Evolutionary conservation across 306 rosid species (phyloP).

Genomic region (Glycyrrhiza uralensis): DNA sequence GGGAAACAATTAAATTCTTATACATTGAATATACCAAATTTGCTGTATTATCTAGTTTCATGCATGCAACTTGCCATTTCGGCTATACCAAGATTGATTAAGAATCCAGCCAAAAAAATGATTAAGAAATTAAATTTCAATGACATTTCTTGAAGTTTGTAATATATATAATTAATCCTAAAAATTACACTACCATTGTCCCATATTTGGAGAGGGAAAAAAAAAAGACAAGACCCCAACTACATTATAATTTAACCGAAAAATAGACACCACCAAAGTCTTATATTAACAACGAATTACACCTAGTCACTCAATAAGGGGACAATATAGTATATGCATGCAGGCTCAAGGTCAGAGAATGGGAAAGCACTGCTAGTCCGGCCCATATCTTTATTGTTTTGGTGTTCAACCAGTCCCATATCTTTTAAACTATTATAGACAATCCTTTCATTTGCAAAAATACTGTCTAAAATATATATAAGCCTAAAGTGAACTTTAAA

Average conservation of each 20-base stretch:
- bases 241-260: too few relatives aligned
- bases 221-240: too few relatives aligned
- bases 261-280: too few relatives aligned
- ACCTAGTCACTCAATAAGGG: too few relatives aligned
- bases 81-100: not conserved
- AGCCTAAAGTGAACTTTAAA: too few relatives aligned
- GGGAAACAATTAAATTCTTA: conserved; percentile 12
- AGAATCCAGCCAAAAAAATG: too few relatives aligned
- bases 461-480: too few relatives aligned
- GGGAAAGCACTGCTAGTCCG: too few relatives aligned
- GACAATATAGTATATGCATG: too few relatives aligned
- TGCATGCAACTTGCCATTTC: not conserved
- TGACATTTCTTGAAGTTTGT: not conserved
- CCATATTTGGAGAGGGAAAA: not conserved
- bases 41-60: conserved; percentile 4
- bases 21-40: conserved; percentile 9
- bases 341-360: too few relatives aligned
- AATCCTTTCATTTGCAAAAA: not conserved
- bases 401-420: not conserved
- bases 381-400: too few relatives aligned
- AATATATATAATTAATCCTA: not conserved
- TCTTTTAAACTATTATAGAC: not conserved
- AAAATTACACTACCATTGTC: not conserved
- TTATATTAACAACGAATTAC: too few relatives aligned
- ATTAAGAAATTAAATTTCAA: not conserved